phyloP scores from a whole-genome alignment of 2,329 filamentous ascomycete species.

The Rosellinia necatrix region DNA sequence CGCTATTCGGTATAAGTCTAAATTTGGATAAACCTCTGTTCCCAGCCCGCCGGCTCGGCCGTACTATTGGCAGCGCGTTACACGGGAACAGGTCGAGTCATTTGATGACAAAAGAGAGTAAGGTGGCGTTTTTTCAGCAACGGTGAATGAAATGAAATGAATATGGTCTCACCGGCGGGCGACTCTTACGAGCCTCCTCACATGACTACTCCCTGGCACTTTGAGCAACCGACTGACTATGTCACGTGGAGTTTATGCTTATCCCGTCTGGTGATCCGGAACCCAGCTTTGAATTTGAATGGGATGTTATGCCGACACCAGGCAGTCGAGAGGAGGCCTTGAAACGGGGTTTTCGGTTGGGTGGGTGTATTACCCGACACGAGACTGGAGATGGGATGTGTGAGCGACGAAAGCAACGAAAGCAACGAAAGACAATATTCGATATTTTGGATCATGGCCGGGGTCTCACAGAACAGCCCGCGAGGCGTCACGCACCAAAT shows the following conservation, averaged over 20 bases:
- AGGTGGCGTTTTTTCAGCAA: background rate
- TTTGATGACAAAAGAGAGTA: background rate
- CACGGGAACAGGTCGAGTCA: conserved; percentile 6
- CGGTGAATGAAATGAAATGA: background rate
- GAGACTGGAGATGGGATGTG: background rate
- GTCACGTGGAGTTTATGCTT: background rate
- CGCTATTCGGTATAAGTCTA: background rate
- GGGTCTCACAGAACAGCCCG: background rate
- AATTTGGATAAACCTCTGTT: conserved; percentile 19
- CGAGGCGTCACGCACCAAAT: background rate
- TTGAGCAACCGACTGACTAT: background rate
- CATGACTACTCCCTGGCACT: conserved; percentile 5
- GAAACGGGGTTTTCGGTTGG: background rate
- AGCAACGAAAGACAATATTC: too few relatives aligned
- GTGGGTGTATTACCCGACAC: background rate
- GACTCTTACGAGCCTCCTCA: background rate
- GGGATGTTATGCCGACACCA: too few relatives aligned
- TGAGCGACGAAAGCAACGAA: too few relatives aligned
- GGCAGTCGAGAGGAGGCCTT: too few relatives aligned
- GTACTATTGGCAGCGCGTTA: conserved; percentile 5
- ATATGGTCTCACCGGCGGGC: background rate
- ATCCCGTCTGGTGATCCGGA: too few relatives aligned
- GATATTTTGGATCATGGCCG: background rate
- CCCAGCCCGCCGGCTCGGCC: conserved; percentile 6
- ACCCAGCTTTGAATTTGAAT: too few relatives aligned